Conservation (phyloP, 805 yeast genomes). For the Wickerhamomyces queroliae region DNA sequence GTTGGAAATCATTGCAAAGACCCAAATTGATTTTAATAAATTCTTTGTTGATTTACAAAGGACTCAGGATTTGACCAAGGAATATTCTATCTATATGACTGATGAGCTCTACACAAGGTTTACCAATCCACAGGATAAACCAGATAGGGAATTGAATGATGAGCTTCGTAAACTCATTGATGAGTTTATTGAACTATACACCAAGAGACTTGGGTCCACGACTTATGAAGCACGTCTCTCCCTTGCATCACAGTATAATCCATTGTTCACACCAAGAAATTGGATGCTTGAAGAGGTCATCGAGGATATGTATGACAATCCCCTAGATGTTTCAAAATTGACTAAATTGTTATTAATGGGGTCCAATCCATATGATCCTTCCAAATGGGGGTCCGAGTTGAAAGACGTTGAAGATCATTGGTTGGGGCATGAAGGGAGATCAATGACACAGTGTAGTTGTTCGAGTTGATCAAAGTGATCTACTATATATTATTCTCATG, state of each 20-base stretch:
- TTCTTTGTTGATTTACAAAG: slow-evolving; percentile 66
- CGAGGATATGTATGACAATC: slow-evolving; percentile 43
- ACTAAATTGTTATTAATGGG: slow-evolving; percentile 67
- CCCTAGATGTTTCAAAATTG: slow-evolving; percentile 45
- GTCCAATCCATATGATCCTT: slow-evolving; percentile 62
- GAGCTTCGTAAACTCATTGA: slow-evolving; percentile 35
- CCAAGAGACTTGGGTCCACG: slow-evolving; percentile 35
- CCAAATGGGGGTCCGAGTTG: slow-evolving; percentile 61
- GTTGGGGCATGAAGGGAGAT: slow-evolving; percentile 38
- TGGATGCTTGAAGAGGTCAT: slow-evolving; percentile 87
- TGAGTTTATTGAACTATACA: slow-evolving; percentile 50
- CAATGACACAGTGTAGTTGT: slow-evolving; percentile 76
- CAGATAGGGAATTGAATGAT: slow-evolving; percentile 29
- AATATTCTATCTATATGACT: slow-evolving; percentile 24
- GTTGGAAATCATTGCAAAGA: slow-evolving; percentile 51
- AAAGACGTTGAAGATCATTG: slow-evolving; percentile 54
- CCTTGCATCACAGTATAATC: slow-evolving; percentile 51
- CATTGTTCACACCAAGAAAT: slow-evolving; percentile 74
- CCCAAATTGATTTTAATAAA: slow-evolving; percentile 72
- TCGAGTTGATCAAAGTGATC: slow-evolving; percentile 29
- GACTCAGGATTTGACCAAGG: slow-evolving; percentile 32
- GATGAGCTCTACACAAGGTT: slow-evolving; percentile 14
- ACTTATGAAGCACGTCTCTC: slow-evolving; percentile 34
- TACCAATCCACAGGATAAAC: slow-evolving; percentile 22
- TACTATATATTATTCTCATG: neutral